phyloP scores from a whole-genome alignment of 2,329 filamentous ascomycete species.

The Calonectria ilicicola region DNA sequence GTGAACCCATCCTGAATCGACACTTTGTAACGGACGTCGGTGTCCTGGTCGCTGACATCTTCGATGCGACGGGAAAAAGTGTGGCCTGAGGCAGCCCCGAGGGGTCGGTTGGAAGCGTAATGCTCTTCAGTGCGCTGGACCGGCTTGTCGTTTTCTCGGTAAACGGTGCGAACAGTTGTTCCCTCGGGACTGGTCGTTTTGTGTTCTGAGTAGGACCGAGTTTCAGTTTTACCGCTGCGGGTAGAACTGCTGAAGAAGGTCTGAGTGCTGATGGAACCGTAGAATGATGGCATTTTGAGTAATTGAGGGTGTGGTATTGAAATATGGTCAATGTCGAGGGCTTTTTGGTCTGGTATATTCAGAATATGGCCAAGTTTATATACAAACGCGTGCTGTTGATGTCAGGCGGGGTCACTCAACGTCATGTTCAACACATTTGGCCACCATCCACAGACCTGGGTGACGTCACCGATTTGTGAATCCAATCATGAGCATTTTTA shows the following conservation, averaged over 20 bases:
- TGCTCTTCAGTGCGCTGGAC: neutral
- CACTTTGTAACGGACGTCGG: neutral
- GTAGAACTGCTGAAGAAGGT: neutral
- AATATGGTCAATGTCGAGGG: too few relatives aligned
- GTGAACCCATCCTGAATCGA: neutral
- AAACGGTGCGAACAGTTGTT: conserved; percentile 10
- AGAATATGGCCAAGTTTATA: neutral
- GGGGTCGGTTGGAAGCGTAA: neutral
- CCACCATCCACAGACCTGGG: neutral
- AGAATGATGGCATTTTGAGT: conserved; percentile 11
- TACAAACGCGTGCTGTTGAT: neutral
- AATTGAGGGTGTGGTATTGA: too few relatives aligned
- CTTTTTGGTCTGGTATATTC: neutral
- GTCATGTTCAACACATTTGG: neutral
- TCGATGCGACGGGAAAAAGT: neutral
- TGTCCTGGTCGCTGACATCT: conserved; percentile 2
- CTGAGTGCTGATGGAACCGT: neutral
- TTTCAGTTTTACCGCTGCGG: neutral
- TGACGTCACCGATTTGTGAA: neutral
- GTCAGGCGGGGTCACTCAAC: neutral
- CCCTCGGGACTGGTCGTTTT: neutral
- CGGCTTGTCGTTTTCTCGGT: conserved; percentile 4
- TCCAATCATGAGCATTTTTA: neutral
- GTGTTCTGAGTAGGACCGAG: neutral
- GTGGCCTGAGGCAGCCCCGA: neutral